phyloP scores from a whole-genome alignment of 2,329 filamentous ascomycete species.

The Colletotrichum simmondsii region DNA sequence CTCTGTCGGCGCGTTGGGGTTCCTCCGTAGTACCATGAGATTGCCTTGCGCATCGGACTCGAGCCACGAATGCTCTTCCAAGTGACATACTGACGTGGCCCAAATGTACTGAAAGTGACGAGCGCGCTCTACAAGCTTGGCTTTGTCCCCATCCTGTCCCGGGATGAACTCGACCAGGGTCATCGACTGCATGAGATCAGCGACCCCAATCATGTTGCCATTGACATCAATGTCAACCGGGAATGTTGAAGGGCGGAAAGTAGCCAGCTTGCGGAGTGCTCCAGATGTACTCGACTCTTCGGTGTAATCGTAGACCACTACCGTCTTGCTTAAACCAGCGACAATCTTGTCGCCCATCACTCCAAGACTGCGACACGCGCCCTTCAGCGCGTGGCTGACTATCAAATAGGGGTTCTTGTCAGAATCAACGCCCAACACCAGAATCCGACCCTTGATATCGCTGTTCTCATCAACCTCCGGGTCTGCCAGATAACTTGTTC shows the following conservation, averaged over 20 bases:
- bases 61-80: constrained; percentile 81
- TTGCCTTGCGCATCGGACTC: constrained; percentile 91
- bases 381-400: constrained; percentile 75
- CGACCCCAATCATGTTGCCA: constrained; percentile 81
- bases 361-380: constrained; percentile 82
- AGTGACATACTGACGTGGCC: constrained; percentile 80
- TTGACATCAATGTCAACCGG: constrained; percentile 84
- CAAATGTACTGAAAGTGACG: constrained; percentile 86
- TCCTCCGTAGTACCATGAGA: constrained; percentile 80
- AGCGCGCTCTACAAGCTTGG: constrained; percentile 77
- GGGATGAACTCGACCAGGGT: constrained; percentile 79
- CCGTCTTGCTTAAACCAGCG: constrained; percentile 89
- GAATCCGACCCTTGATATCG: constrained; percentile 75
- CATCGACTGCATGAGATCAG: constrained; percentile 94
- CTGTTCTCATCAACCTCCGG: constrained; percentile 62
- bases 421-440: constrained; percentile 85
- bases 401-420: constrained; percentile 80
- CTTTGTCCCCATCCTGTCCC: constrained; percentile 65
- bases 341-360: constrained; percentile 83
- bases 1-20: constrained; percentile 76
- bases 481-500: constrained; percentile 81
- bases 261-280: constrained; percentile 75
- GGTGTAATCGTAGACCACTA: constrained; percentile 67
- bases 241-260: constrained; percentile 84
- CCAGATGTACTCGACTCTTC: constrained; percentile 67